A percentile compares a stretch with the other conserved stretches of the same genome.
These are phyloP conservation scores for Monilinia laxa DNA, from an alignment of 2,329 filamentous ascomycete genomes.

Conservation along the genomic window DNA sequence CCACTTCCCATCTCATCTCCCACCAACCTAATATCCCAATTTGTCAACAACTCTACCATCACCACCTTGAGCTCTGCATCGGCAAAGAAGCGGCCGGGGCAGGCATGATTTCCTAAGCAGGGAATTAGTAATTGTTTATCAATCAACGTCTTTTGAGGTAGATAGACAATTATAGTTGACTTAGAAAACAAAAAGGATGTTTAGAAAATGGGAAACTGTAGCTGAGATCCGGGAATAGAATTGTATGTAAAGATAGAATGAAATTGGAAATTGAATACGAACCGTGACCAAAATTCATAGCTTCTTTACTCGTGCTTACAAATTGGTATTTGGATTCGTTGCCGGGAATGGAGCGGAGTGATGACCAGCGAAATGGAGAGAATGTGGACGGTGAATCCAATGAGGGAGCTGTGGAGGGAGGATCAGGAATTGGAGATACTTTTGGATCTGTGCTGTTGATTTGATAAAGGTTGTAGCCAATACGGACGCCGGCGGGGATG, in stretches of 20 bases:
- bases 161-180: too few relatives aligned
- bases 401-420: too few relatives aligned
- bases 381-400: background rate
- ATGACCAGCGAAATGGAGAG: background rate
- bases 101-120: background rate
- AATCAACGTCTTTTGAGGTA: too few relatives aligned
- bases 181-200: too few relatives aligned
- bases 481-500: constrained; percentile 13
- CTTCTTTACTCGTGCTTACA: background rate
- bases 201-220: too few relatives aligned
- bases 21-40: background rate
- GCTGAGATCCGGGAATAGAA: too few relatives aligned
- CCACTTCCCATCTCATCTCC: background rate
- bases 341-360: background rate
- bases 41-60: background rate
- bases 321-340: constrained; percentile 12
- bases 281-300: constrained; percentile 12
- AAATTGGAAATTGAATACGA: too few relatives aligned
- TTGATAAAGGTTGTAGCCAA: constrained; percentile 40
- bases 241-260: too few relatives aligned
- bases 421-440: too few relatives aligned
- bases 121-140: too few relatives aligned
- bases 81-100: constrained; percentile 16
- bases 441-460: constrained; percentile 27
- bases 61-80: background rate